These are phyloP conservation scores for Paraglomus brasilianum DNA, from an alignment of 192 early-diverging fungal species.

Conservation along the genomic window DNA sequence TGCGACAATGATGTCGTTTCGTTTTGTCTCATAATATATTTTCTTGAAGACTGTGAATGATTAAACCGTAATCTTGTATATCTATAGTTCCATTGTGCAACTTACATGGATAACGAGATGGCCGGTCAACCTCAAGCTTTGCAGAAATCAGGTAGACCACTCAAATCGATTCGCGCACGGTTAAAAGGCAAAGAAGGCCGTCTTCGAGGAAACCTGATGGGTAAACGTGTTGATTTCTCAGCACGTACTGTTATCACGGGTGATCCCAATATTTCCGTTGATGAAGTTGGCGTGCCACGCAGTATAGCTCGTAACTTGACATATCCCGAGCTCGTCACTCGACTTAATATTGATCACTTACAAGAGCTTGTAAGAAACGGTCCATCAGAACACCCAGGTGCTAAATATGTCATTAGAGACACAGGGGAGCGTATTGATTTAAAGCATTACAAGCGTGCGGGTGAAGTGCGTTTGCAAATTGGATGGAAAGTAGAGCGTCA, in stretches of 20 bases:
- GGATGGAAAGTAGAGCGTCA: conserved; percentile 96
- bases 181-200: conserved; percentile 99
- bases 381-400: conserved; percentile 91
- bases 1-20: background rate
- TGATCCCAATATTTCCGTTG: conserved; percentile 95
- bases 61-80: background rate
- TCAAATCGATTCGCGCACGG: conserved; percentile 93
- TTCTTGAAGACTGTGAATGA: too few relatives aligned
- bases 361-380: conserved; percentile 89
- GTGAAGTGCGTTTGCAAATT: conserved; percentile 81
- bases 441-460: conserved; percentile 77
- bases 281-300: conserved; percentile 97
- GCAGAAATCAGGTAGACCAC: conserved; percentile 90
- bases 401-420: conserved; percentile 94
- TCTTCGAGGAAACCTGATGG: conserved; percentile 98
- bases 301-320: conserved; percentile 97
- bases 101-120: conserved; percentile 97
- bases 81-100: conserved; percentile 87
- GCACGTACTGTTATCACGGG: conserved; percentile 99
- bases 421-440: conserved; percentile 93
- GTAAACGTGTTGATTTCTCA: conserved; percentile 99
- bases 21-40: background rate
- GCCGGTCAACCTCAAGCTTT: conserved; percentile 86
- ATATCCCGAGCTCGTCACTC: conserved; percentile 95
- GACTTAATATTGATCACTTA: conserved; percentile 90